Percentiles rank a stretch among this genome's conserved stretches.
Conservation (phyloP, 2,329 filamentous ascomycete genomes). For the Ilyonectria destructans region DNA sequence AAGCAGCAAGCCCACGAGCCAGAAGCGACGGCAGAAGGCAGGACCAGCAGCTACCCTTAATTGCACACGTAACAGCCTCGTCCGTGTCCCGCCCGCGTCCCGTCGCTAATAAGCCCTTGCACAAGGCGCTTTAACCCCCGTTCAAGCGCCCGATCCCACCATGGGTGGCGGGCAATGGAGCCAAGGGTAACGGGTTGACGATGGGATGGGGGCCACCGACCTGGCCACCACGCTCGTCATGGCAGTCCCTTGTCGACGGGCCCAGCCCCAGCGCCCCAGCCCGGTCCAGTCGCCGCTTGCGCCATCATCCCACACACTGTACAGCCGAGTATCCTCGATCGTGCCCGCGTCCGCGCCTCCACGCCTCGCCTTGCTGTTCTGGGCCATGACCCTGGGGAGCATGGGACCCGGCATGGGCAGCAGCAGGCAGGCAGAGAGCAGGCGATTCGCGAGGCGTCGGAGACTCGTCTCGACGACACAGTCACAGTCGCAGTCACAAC, state of each 20-base stretch:
- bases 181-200: constrained; percentile 19
- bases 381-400: constrained; percentile 38
- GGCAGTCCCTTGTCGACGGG: constrained; percentile 40
- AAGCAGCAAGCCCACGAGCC: neutral
- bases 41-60: neutral
- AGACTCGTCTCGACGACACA: constrained; percentile 29
- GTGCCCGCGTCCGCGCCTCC: constrained; percentile 48
- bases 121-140: constrained; percentile 8
- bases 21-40: neutral
- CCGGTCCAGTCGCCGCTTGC: constrained; percentile 48
- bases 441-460: constrained; percentile 36
- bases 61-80: neutral
- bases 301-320: constrained; percentile 53
- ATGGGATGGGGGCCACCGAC: constrained; percentile 30
- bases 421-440: constrained; percentile 29
- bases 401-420: constrained; percentile 12
- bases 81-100: too few relatives aligned
- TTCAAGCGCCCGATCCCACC: constrained; percentile 26
- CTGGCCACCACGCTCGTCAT: constrained; percentile 48
- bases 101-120: constrained; percentile 1
- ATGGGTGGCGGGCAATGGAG: constrained; percentile 21
- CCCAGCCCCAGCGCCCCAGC: constrained; percentile 45
- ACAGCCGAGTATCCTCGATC: constrained; percentile 50
- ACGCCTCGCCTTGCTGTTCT: constrained; percentile 48
- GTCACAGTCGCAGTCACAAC: constrained; percentile 18